Percentiles rank a stretch among this genome's conserved stretches.
Evolutionary conservation across 768 basidiomycete species (phyloP).

Genomic region (Suillus subaureus): DNA sequence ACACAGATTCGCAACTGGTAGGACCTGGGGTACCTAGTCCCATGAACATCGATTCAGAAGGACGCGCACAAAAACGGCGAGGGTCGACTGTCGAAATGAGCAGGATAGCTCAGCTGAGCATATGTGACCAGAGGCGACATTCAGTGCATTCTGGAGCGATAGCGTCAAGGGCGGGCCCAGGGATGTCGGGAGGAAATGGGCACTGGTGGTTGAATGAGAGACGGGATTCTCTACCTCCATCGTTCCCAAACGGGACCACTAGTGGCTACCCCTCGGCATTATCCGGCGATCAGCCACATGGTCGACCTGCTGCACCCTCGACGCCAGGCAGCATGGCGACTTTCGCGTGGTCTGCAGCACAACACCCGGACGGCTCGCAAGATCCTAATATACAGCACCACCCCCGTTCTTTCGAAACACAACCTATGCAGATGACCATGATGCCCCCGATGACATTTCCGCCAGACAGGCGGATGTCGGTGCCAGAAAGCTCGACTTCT

Average conservation of each 20-base stretch:
- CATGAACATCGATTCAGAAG: constrained; percentile 61
- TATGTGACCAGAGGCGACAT: constrained; percentile 73
- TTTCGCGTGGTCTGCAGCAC: constrained; percentile 71
- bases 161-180: constrained; percentile 24
- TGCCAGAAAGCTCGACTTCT: constrained; percentile 57
- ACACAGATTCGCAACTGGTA: constrained; percentile 65
- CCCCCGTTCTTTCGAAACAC: constrained; percentile 51
- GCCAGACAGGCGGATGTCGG: constrained; percentile 77
- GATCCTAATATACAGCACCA: constrained; percentile 45
- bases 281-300: constrained; percentile 66
- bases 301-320: constrained; percentile 57
- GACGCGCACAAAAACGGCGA: constrained; percentile 78
- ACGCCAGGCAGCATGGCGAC: constrained; percentile 63
- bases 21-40: constrained; percentile 68
- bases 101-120: constrained; percentile 70
- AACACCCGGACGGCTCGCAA: constrained; percentile 46
- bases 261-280: constrained; percentile 55
- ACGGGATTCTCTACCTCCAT: constrained; percentile 73
- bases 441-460: constrained; percentile 61
- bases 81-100: constrained; percentile 83
- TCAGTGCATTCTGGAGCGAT: constrained; percentile 68
- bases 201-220: constrained; percentile 69
- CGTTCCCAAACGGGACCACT: constrained; percentile 61
- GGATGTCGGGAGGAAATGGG: constrained; percentile 27
- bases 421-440: constrained; percentile 47